A percentile compares a stretch with the other conserved stretches of the same genome.
phyloP scores from a whole-genome alignment of 352 stramenopile species.

The Phytophthora fragariae region DNA sequence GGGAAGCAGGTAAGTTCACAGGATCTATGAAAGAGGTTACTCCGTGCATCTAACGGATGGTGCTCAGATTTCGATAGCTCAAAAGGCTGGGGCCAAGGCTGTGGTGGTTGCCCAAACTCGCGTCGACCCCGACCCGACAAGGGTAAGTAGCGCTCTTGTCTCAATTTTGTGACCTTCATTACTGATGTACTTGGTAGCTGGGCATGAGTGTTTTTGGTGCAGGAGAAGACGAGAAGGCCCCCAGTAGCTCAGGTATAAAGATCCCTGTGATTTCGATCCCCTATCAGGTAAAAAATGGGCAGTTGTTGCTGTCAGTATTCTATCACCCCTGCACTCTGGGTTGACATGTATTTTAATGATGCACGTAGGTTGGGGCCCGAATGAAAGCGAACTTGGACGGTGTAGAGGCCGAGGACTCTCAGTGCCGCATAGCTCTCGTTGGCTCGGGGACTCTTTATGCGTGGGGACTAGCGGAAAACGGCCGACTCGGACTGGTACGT shows the following conservation, averaged over 20 bases:
- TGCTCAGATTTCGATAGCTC: conserved; percentile 60
- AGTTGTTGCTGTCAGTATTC: neutral
- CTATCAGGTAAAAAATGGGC: conserved; percentile 45
- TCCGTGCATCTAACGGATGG: neutral
- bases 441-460: conserved; percentile 65
- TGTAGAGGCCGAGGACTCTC: conserved; percentile 55
- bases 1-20: conserved; percentile 58
- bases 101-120: conserved; percentile 68
- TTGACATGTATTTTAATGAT: neutral
- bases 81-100: conserved; percentile 74
- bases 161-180: neutral
- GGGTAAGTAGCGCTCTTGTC: conserved; percentile 34
- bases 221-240: conserved; percentile 43
- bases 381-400: conserved; percentile 58
- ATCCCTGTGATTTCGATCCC: conserved; percentile 72
- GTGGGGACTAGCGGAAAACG: conserved; percentile 75
- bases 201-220: conserved; percentile 53
- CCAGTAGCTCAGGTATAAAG: conserved; percentile 57
- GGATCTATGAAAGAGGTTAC: neutral
- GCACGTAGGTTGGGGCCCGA: conserved; percentile 40
- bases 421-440: conserved; percentile 50
- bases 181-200: conserved; percentile 39
- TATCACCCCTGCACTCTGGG: neutral
- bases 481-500: conserved; percentile 66
- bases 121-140: conserved; percentile 52